A percentile compares a stretch with the other conserved stretches of the same genome.
Conservation (phyloP, 2,329 filamentous ascomycete genomes). For the Camillea tinctor region DNA sequence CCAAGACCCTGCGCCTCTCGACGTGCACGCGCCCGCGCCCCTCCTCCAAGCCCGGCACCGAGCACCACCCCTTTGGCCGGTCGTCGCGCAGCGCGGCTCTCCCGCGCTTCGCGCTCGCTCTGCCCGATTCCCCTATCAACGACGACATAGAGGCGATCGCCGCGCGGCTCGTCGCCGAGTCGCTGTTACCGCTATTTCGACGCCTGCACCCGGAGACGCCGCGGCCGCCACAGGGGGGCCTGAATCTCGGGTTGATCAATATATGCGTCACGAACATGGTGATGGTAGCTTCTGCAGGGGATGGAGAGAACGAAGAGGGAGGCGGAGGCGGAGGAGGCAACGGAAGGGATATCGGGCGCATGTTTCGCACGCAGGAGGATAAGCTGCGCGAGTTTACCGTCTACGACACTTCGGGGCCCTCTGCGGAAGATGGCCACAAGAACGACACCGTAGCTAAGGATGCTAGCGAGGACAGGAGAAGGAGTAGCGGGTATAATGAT, state of each 20-base stretch:
- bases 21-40: conserved; percentile 69
- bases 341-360: conserved; percentile 76
- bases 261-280: conserved; percentile 86
- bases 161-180: conserved; percentile 67
- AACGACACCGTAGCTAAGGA: not conserved
- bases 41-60: conserved; percentile 34
- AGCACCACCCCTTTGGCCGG: conserved; percentile 58
- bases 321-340: conserved; percentile 64
- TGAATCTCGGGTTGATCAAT: conserved; percentile 83
- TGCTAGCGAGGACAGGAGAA: not conserved
- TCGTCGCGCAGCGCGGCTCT: conserved; percentile 74
- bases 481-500: not conserved
- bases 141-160: conserved; percentile 59
- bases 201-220: conserved; percentile 67
- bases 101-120: conserved; percentile 70
- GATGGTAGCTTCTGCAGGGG: conserved; percentile 43
- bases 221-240: conserved; percentile 58
- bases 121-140: conserved; percentile 33
- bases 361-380: conserved; percentile 77
- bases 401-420: conserved; percentile 37
- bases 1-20: conserved; percentile 77
- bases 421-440: conserved; percentile 1
- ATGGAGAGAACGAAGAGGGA: conserved; percentile 47
- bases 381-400: conserved; percentile 66
- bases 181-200: conserved; percentile 69